These are phyloP conservation scores for Fusarium zealandicum DNA, from an alignment of 2,329 filamentous ascomycete species.

Conservation along the genomic window DNA sequence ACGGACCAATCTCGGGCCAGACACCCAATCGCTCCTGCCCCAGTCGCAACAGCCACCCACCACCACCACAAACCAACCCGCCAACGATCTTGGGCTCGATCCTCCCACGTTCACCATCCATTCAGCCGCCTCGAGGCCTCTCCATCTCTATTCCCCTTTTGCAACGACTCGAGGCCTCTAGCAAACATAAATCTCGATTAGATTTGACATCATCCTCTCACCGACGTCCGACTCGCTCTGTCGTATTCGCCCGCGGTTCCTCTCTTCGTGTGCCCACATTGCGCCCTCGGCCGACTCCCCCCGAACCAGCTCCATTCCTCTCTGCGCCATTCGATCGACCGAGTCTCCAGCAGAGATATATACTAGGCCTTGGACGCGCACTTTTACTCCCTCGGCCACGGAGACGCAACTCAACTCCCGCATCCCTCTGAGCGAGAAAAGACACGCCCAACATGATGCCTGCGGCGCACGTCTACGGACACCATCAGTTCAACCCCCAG, in stretches of 20 bases:
- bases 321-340: slow-evolving; percentile 23
- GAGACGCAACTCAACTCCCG: not conserved
- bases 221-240: not conserved
- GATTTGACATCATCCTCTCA: not conserved
- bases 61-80: slow-evolving; percentile 32
- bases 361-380: slow-evolving; percentile 1
- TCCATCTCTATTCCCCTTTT: not conserved
- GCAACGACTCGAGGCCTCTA: not conserved
- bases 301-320: slow-evolving; percentile 16
- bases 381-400: not conserved
- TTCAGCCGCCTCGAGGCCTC: slow-evolving; percentile 4
- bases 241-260: slow-evolving; percentile 7
- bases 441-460: slow-evolving; percentile 63
- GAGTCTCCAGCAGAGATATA: slow-evolving; percentile 1
- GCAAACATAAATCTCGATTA: slow-evolving; percentile 1
- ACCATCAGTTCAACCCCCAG: slow-evolving; percentile 71
- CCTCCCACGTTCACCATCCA: slow-evolving; percentile 18
- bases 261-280: slow-evolving; percentile 28
- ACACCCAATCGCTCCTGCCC: slow-evolving; percentile 33
- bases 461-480: slow-evolving; percentile 69
- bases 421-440: slow-evolving; percentile 21
- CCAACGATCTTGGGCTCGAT: slow-evolving; percentile 32
- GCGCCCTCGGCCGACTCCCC: slow-evolving; percentile 27
- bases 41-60: slow-evolving; percentile 29
- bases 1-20: slow-evolving; percentile 28